These are phyloP conservation scores for Arthrobotrys entomopaga DNA, from an alignment of 2,329 filamentous ascomycete genomes.

Conservation along the genomic window DNA sequence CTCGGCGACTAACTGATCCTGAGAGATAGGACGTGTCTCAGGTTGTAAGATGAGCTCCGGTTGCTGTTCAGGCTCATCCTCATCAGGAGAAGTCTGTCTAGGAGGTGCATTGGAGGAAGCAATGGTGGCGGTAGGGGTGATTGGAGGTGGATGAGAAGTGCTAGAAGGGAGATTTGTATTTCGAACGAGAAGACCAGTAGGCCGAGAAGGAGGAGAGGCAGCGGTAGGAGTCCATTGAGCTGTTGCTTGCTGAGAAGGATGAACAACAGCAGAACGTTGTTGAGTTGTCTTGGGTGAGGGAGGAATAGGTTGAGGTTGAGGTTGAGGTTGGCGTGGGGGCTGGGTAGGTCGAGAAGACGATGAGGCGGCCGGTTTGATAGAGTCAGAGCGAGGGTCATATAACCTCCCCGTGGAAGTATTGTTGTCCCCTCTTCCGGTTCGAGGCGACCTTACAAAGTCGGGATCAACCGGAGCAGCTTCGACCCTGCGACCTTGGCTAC, in stretches of 20 bases:
- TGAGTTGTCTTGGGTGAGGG: neutral
- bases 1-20: constrained; percentile 81
- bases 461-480: constrained; percentile 35
- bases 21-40: constrained; percentile 75
- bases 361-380: constrained; percentile 6
- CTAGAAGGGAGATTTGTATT: constrained; percentile 7
- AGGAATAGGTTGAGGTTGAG: constrained; percentile 12
- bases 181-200: constrained; percentile 9
- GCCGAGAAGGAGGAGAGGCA: constrained; percentile 11
- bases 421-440: neutral
- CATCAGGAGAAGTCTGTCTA: constrained; percentile 14
- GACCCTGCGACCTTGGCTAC: constrained; percentile 24
- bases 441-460: constrained; percentile 28
- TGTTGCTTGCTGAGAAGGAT: neutral
- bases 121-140: constrained; percentile 2
- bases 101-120: constrained; percentile 11
- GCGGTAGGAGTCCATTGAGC: neutral
- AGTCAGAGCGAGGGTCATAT: constrained; percentile 32
- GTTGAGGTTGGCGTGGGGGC: constrained; percentile 1
- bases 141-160: neutral
- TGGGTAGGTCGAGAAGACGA: constrained; percentile 10
- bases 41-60: constrained; percentile 68
- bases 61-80: constrained; percentile 37
- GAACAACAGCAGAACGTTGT: neutral
- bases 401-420: constrained; percentile 16